phyloP scores from a whole-genome alignment of 2,329 filamentous ascomycete genomes.

The Venturia oleaginea region DNA sequence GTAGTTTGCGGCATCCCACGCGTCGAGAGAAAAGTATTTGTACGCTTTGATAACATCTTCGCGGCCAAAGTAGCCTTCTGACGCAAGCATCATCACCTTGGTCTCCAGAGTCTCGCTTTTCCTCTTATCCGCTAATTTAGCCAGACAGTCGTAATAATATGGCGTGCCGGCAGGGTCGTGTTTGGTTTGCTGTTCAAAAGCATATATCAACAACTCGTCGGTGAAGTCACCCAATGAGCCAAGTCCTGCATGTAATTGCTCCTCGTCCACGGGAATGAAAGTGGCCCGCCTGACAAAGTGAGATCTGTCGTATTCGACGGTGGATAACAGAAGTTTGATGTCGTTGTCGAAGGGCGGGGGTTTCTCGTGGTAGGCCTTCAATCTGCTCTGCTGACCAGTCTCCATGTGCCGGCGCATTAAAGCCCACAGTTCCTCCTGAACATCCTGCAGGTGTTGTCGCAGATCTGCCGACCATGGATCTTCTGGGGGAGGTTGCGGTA shows the following conservation, averaged over 20 bases:
- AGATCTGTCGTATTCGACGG: slow-evolving; percentile 14
- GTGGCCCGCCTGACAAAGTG: slow-evolving; percentile 11
- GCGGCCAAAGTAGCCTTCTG: slow-evolving; percentile 48
- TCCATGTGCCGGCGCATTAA: slow-evolving; percentile 6
- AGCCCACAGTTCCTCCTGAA: slow-evolving; percentile 13
- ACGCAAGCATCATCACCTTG: slow-evolving; percentile 49
- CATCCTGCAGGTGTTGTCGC: slow-evolving; percentile 13
- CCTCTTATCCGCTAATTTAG: slow-evolving; percentile 47
- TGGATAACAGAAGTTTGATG: slow-evolving; percentile 6
- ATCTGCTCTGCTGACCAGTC: not conserved
- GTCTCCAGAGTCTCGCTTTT: slow-evolving; percentile 48
- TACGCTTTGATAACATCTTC: slow-evolving; percentile 51
- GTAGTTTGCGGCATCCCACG: slow-evolving; percentile 31
- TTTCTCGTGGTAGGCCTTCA: slow-evolving; percentile 9
- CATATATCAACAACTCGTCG: slow-evolving; percentile 51
- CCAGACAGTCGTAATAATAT: slow-evolving; percentile 59
- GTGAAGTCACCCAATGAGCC: slow-evolving; percentile 55
- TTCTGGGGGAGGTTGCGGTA: slow-evolving; percentile 8
- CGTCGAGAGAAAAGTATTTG: slow-evolving; percentile 46
- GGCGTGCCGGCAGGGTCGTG: slow-evolving; percentile 46
- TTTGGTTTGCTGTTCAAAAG: slow-evolving; percentile 50
- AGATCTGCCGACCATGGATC: slow-evolving; percentile 10
- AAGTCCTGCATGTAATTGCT: slow-evolving; percentile 50
- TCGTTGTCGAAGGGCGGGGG: slow-evolving; percentile 8
- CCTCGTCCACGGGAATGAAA: slow-evolving; percentile 22